phyloP scores from a whole-genome alignment of 2,329 filamentous ascomycete genomes.

The Nemania bipapillata region DNA sequence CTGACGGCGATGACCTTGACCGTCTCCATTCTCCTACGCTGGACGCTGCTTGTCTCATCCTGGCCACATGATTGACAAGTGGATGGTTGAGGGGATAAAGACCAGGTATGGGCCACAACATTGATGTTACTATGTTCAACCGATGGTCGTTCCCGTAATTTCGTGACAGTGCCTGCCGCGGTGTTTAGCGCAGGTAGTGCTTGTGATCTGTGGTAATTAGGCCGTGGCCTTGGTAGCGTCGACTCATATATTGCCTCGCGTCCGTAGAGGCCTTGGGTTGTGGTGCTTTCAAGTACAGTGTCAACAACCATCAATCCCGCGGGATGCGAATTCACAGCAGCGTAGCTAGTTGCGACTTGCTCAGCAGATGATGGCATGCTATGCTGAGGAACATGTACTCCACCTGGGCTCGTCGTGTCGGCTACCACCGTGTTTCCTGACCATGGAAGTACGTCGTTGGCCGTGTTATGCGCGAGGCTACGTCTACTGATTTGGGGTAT shows the following conservation, averaged over 20 bases:
- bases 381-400: background rate
- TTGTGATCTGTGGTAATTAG: background rate
- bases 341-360: background rate
- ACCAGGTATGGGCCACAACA: background rate
- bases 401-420: background rate
- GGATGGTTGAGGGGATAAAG: background rate
- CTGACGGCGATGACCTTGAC: background rate
- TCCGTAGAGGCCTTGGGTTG: slow-evolving; percentile 30
- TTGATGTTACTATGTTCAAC: background rate
- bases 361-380: background rate
- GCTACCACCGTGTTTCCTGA: background rate
- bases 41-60: background rate
- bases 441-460: slow-evolving; percentile 7
- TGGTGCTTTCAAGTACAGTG: slow-evolving; percentile 2
- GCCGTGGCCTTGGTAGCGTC: background rate
- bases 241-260: slow-evolving; percentile 17
- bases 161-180: background rate
- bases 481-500: too few relatives aligned
- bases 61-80: background rate
- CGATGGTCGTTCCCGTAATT: background rate
- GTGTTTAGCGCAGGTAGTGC: background rate
- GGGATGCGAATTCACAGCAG: background rate
- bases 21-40: background rate
- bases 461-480: background rate
- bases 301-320: background rate